Percentiles rank a stretch among this genome's conserved stretches.
These are phyloP conservation scores for Cucurbita argyrosperma DNA, from an alignment of 306 rosid species.

Conservation along the genomic window DNA sequence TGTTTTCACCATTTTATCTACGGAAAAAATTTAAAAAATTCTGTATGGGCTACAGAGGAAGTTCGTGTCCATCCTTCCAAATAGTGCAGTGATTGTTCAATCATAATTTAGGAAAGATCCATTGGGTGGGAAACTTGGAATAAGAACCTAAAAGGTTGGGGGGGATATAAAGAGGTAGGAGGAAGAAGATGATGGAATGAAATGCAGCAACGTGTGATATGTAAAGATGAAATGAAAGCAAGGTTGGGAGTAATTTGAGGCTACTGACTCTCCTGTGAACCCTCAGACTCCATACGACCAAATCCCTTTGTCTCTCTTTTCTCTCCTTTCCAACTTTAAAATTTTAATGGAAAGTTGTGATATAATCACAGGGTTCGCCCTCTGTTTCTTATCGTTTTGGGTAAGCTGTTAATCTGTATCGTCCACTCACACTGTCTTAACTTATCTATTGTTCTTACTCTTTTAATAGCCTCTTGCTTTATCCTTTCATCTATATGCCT, in stretches of 20 bases:
- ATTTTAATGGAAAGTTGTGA: background rate
- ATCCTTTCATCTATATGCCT: background rate
- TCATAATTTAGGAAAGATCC: no score
- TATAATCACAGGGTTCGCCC: background rate
- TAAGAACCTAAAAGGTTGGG: constrained; percentile 1
- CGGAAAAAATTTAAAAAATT: no score
- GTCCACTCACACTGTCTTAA: background rate
- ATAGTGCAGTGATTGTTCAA: no score
- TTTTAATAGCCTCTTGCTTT: background rate
- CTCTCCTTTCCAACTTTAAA: background rate
- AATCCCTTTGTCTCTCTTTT: background rate
- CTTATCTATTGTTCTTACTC: background rate
- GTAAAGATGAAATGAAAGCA: constrained; percentile 1
- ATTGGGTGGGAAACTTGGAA: background rate
- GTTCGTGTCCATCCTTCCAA: no score
- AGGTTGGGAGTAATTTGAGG: constrained; percentile 2
- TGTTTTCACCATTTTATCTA: background rate
- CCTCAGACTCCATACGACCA: background rate
- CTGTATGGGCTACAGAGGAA: no score
- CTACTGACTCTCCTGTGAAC: background rate
- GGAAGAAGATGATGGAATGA: background rate
- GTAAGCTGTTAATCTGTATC: background rate
- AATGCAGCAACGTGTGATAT: constrained; percentile 2
- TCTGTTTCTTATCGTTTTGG: background rate
- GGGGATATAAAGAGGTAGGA: background rate